These are phyloP conservation scores for Emergomyces africanus DNA, from an alignment of 2,329 filamentous ascomycete species.

Conservation along the genomic window DNA sequence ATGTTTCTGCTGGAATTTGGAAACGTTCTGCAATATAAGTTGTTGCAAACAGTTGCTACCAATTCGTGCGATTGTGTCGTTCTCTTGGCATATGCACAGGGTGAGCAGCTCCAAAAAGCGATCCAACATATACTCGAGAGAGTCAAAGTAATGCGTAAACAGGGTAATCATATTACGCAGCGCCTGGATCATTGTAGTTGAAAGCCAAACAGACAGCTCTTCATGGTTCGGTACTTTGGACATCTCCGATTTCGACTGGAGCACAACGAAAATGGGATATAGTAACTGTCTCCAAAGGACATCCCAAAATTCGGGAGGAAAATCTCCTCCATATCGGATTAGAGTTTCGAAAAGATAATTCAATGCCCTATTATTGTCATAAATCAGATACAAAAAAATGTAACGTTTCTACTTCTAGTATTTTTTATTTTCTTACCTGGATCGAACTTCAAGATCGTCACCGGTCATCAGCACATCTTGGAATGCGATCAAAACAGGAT, in stretches of 20 bases:
- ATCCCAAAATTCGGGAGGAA: constrained; percentile 94
- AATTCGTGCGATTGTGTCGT: constrained; percentile 94
- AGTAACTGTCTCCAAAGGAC: constrained; percentile 93
- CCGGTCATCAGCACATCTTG: constrained; percentile 99
- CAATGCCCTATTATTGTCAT: constrained; percentile 44
- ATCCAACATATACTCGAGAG: constrained; percentile 94
- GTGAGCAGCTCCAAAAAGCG: constrained; percentile 90
- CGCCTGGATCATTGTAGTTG: constrained; percentile 98
- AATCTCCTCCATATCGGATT: constrained; percentile 78
- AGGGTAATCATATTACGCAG: constrained; percentile 96
- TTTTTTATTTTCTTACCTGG: constrained; percentile 28
- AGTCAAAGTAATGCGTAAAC: constrained; percentile 97
- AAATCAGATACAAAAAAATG: neutral
- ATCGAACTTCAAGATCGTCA: constrained; percentile 92
- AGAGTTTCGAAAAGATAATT: constrained; percentile 96
- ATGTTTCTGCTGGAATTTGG: constrained; percentile 74
- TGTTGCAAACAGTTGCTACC: constrained; percentile 97
- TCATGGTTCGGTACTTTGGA: constrained; percentile 90
- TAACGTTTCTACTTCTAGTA: neutral
- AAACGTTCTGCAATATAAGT: constrained; percentile 89
- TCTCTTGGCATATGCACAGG: constrained; percentile 96
- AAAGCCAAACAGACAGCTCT: constrained; percentile 95
- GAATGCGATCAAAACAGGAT: constrained; percentile 94
- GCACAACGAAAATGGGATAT: constrained; percentile 96
- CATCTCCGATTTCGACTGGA: constrained; percentile 94